Base-by-base conservation (phyloP, 257 asterid genomes). In the Anisodus tanguticus region DNA sequence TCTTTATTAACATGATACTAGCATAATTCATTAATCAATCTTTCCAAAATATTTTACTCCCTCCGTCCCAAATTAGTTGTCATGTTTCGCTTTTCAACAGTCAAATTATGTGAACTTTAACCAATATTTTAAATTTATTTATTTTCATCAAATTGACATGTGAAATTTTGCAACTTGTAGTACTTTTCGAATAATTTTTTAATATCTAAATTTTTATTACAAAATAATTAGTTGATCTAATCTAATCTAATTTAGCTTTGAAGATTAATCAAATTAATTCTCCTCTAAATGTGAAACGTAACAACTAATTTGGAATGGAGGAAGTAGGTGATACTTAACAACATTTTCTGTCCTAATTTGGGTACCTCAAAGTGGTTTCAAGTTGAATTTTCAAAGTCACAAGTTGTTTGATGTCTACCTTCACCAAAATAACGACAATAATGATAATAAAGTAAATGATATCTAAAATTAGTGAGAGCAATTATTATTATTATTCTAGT, bases 361-460 rank as follows among this genome's bases (percentile, higher is more conserved):
- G n/a, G 17, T 63, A 4, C n/a, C 45, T 63, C 70, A 22, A 63
- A 22, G 15, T 71, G 55, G 17, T 57, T 49, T 74, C 8, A 47
- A 72, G 80, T 72, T 49, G 81, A 74, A 74, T 54, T 74, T 74
- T 47, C 39, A 49, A 74, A 74, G 81, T 74, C 62, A 47, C n/a
- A n/a, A 22, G 43, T 51, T 51, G 47, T 76, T 51, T 22, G 64
- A 54, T 51, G 81, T 51, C 81, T 76, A 76, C 45, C 81, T 76
- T 76, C 81, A 76, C 26, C 47, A 51, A 76, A 76, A 76, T 76
- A 76, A 76, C 26, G 47, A 51, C 63, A 51, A 76, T 8, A 26
- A 12, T 76, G 45, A 22, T 26, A 22, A 19, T 74, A 0, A 76
- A 76, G 17, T 76, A 6, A 49, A 22, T 76, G 19, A 6, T 19